phyloP scores from a whole-genome alignment of 805 yeast genomes.

The Isabelozyma rhagii region DNA sequence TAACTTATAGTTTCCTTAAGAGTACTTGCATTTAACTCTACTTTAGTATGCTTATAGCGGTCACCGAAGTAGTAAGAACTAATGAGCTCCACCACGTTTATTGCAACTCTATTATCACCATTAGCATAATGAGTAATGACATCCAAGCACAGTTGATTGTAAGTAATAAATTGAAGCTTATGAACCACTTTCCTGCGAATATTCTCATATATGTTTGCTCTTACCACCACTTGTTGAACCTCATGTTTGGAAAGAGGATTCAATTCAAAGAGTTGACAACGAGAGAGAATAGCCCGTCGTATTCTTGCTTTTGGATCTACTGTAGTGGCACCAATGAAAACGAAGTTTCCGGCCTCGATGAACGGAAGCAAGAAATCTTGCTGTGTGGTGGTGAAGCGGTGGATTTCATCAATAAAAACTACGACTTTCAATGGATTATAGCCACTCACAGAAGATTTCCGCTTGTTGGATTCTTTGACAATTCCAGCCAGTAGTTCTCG shows the following conservation, averaged over 20 bases:
- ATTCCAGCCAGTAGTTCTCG: slow-evolving; percentile 54
- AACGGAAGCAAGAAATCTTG: slow-evolving; percentile 85
- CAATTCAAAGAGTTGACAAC: slow-evolving; percentile 79
- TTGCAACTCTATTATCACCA: slow-evolving; percentile 35
- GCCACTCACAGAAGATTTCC: slow-evolving; percentile 30
- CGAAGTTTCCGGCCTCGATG: slow-evolving; percentile 79
- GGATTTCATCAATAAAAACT: slow-evolving; percentile 89
- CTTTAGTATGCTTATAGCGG: background rate
- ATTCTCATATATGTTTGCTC: slow-evolving; percentile 50
- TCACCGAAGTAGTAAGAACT: slow-evolving; percentile 12
- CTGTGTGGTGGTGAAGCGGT: slow-evolving; percentile 79
- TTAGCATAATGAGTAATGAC: slow-evolving; percentile 12
- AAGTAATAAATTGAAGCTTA: slow-evolving; percentile 10
- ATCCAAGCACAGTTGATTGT: slow-evolving; percentile 8
- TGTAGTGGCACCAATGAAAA: slow-evolving; percentile 93
- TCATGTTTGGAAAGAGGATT: slow-evolving; percentile 51
- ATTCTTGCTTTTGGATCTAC: slow-evolving; percentile 85
- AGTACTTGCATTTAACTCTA: slow-evolving; percentile 2
- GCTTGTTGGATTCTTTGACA: slow-evolving; percentile 43
- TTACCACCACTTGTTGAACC: slow-evolving; percentile 46
- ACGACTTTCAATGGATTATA: slow-evolving; percentile 28
- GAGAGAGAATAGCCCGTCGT: slow-evolving; percentile 75
- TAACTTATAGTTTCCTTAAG: slow-evolving; percentile 6
- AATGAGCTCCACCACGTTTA: slow-evolving; percentile 29
- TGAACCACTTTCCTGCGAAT: slow-evolving; percentile 14